A percentile compares a stretch with the other conserved stretches of the same genome.
These are phyloP conservation scores for Phialemonium atrogriseum DNA, from an alignment of 2,329 filamentous ascomycete genomes.

Conservation along the genomic window DNA sequence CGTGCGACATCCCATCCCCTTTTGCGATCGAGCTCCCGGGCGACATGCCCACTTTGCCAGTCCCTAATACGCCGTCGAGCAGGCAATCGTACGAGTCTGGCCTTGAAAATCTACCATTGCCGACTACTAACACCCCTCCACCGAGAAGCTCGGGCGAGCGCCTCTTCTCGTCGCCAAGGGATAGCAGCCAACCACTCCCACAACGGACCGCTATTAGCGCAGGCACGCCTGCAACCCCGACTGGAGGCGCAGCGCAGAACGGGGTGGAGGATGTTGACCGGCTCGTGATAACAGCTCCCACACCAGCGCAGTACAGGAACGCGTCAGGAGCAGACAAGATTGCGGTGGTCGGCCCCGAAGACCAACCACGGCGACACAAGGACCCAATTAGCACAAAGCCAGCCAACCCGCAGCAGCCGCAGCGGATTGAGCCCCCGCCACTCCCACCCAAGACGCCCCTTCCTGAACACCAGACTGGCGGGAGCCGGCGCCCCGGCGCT, in stretches of 20 bases:
- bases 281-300: constrained; percentile 47
- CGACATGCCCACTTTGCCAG: constrained; percentile 35
- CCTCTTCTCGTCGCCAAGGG: constrained; percentile 20
- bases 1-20: constrained; percentile 34
- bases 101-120: constrained; percentile 38
- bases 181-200: constrained; percentile 11
- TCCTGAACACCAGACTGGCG: constrained; percentile 35
- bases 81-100: constrained; percentile 51
- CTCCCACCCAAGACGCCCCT: constrained; percentile 72
- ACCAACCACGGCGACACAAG: constrained; percentile 38
- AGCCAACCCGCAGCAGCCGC: constrained; percentile 19
- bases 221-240: constrained; percentile 19
- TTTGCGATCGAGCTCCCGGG: constrained; percentile 52
- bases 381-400: constrained; percentile 15
- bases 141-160: constrained; percentile 44
- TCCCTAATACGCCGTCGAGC: constrained; percentile 29
- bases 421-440: constrained; percentile 56
- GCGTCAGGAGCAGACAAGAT: constrained; percentile 61
- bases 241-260: constrained; percentile 14
- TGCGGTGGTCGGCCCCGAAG: constrained; percentile 51
- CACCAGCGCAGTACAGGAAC: constrained; percentile 49
- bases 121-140: constrained; percentile 29
- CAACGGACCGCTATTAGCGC: constrained; percentile 15
- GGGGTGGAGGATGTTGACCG: constrained; percentile 39
- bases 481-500: constrained; percentile 20